These are phyloP conservation scores for Drechslerella dactyloides DNA, from an alignment of 2,329 filamentous ascomycete species.

Conservation along the genomic window DNA sequence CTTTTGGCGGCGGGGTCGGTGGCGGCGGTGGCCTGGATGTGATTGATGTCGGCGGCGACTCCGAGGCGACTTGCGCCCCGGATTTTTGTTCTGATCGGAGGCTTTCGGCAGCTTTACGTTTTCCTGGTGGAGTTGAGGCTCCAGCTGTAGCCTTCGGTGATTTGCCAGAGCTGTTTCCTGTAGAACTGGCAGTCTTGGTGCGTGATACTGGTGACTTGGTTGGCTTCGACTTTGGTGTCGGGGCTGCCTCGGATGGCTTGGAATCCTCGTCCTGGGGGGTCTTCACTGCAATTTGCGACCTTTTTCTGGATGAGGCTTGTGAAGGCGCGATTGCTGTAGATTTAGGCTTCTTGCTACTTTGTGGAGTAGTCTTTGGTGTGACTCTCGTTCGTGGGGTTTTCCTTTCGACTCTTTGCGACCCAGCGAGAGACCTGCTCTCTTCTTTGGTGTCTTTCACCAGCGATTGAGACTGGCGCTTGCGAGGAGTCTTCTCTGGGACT, in stretches of 20 bases:
- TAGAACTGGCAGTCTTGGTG: constrained; percentile 51
- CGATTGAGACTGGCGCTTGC: constrained; percentile 27
- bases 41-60: constrained; percentile 6
- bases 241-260: constrained; percentile 23
- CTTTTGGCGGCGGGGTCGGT: constrained; percentile 30
- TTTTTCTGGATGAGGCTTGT: background rate
- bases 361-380: background rate
- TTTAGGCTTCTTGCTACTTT: background rate
- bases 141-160: constrained; percentile 13
- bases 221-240: constrained; percentile 44
- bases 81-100: constrained; percentile 14
- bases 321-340: background rate
- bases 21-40: constrained; percentile 32
- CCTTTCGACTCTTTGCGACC: background rate
- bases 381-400: background rate
- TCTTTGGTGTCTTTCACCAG: constrained; percentile 27
- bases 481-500: constrained; percentile 25
- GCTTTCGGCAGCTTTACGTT: constrained; percentile 36
- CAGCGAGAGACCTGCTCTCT: background rate
- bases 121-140: constrained; percentile 31
- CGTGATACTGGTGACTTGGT: constrained; percentile 21
- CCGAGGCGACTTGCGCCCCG: constrained; percentile 8
- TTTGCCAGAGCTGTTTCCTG: constrained; percentile 34
- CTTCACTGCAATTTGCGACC: background rate
- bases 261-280: constrained; percentile 5